Base-by-base conservation (phyloP, 1,284 basidiomycete genomes). In the Malassezia brasiliensis region DNA sequence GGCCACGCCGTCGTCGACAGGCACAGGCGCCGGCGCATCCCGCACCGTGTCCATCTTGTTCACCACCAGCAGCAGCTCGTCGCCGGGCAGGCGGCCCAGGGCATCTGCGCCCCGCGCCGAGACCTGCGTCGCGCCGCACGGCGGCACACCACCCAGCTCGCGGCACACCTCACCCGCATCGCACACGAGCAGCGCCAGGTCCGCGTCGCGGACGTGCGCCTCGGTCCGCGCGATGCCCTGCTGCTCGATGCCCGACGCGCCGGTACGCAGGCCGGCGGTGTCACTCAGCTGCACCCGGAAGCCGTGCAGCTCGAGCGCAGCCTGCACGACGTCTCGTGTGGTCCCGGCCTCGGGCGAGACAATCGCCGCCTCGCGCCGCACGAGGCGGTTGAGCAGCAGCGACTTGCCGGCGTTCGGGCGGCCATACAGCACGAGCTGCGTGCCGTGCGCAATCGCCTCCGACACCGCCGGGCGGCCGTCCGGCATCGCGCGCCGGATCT, bases 401-500 rank as follows among this genome's bases (percentile, higher is more conserved):
- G 85, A 88, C 76, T 91, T 91, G 35, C 88, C 88, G 1, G 85
- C 88, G 66, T 93, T 93, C 0, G 89, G 87, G 17, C 88, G 86
- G 0, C 88, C 88, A 68, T 90, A 89, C 42, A 93, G 88, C 6
- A 85, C 85, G 6, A 91, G 78, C 34, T 82, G 82, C 37, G 90
- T 80, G 0, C 89, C 89, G 0, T 83, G 82, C n/a, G 85, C 82
- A 53, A 90, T 77, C 47, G 90, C 86, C 3, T 80, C 75, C 0
- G 89, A 77, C 53, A 86, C 81, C 0, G 32, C 65, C 68, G 30
- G 76, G 69, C 47, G 89, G 14, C 15, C 47, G 20, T 46, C 44
- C 25, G 14, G 22, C 17, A 10, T 11, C 6, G 9, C 40, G 3
- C 53, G 11, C 10, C 53, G 53, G 0, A 64, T 53, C 28, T 58